Base-by-base conservation (phyloP, 2,329 filamentous ascomycete genomes). In the Cordyceps javanica region DNA sequence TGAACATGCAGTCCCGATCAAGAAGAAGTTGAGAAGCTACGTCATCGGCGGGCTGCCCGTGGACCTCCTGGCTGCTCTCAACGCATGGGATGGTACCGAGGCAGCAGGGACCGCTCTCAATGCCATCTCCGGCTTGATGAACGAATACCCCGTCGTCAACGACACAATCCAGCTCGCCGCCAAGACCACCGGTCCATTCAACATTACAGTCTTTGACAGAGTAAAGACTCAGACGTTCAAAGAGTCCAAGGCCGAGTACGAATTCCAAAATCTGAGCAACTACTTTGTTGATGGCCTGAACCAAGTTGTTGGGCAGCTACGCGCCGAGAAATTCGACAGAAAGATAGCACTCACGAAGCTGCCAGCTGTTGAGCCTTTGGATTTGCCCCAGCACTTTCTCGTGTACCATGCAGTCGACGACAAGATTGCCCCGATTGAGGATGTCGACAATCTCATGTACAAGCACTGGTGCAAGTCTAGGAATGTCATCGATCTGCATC, bases 1-100 rank as follows among this genome's bases (percentile, higher is more conserved):
- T 0, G 67, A 69, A 3, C 83, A 84, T 59, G 80, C 81, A 0
- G 77, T 79, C 0, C 78, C 82, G 34, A 65, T 84, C 5, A 66
- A 70, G 2, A 71, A 83, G 26, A 68, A 68, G 1, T 80, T 80
- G 2, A 75, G 72, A 1, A 79, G 77, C 10, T 49, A 23, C 10
- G 49, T 16, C 0, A 60, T 82, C 0, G 80, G 81, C 2, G 80
- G 80, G 0, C 60, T 77, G 5, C 72, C 75, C 0, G 70, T 76
- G 0, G 74, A 78, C 23, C 62, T 75, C 5, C 68, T 66, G 1
- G 67, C 62, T 2, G 71, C 74, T 5, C 54, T 80, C 1, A 38
- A 64, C 2, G 55, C 65, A 0, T 63, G 73, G 7, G 71, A 72
- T 19, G 69, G 69, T 1, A 62, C 55, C 1, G 49, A 48, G 3